Evolutionary conservation across 2,329 filamentous ascomycete genomes (phyloP).

Genomic region (Boeremia exigua): DNA sequence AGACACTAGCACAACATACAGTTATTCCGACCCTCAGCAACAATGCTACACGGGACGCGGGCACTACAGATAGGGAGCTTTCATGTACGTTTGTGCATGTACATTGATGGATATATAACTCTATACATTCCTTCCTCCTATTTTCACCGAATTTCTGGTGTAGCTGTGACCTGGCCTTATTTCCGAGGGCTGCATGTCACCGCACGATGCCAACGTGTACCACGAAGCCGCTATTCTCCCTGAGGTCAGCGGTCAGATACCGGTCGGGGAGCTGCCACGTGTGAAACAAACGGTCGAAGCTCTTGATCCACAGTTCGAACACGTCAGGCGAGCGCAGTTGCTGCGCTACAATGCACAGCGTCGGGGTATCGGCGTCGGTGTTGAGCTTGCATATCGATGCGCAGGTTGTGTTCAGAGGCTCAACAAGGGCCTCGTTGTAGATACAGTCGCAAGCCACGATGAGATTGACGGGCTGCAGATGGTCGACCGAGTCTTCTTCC

Average conservation of each 20-base stretch:
- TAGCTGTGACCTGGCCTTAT: no score
- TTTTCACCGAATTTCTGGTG: no score
- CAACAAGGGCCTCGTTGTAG: conserved; percentile 87
- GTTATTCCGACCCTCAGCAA: no score
- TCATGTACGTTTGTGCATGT: no score
- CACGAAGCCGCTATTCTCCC: conserved; percentile 74
- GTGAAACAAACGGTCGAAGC: conserved; percentile 70
- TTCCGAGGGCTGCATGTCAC: conserved; percentile 1
- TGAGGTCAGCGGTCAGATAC: conserved; percentile 64
- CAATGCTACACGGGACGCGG: no score
- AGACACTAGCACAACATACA: no score
- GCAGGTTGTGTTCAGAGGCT: conserved; percentile 82
- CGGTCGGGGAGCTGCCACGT: conserved; percentile 78
- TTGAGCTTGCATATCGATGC: conserved; percentile 72
- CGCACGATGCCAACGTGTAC: conserved; percentile 71
- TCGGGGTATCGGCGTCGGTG: conserved; percentile 51
- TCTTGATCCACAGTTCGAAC: conserved; percentile 79
- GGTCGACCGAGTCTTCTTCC: conserved; percentile 65
- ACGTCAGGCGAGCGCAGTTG: conserved; percentile 86
- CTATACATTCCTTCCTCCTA: no score
- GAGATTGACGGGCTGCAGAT: conserved; percentile 67
- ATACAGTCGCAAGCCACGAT: conserved; percentile 92
- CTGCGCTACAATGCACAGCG: conserved; percentile 83
- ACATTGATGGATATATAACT: no score
- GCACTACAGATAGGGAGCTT: no score